phyloP scores from a whole-genome alignment of 2,329 filamentous ascomycete species.

The Aphanoascus verrucosus region DNA sequence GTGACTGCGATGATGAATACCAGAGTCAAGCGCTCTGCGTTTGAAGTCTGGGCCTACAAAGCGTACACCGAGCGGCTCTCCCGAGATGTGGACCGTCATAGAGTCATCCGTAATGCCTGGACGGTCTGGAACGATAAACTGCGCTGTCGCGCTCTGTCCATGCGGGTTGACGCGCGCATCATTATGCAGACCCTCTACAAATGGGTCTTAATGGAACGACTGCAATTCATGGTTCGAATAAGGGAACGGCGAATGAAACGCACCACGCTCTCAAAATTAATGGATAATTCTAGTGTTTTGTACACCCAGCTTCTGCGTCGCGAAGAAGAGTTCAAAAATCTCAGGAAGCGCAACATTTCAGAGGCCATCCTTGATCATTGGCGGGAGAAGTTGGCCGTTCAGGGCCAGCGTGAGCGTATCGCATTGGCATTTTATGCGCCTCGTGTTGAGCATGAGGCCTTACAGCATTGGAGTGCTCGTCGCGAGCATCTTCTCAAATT shows the following conservation, averaged over 20 bases:
- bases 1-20: constrained; percentile 37
- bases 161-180: constrained; percentile 47
- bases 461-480: constrained; percentile 31
- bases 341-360: constrained; percentile 26
- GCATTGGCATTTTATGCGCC: constrained; percentile 37
- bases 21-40: constrained; percentile 37
- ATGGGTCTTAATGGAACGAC: constrained; percentile 47
- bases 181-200: constrained; percentile 48
- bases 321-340: constrained; percentile 28
- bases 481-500: constrained; percentile 38
- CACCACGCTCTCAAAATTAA: constrained; percentile 32
- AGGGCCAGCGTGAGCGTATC: constrained; percentile 32
- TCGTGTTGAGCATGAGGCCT: constrained; percentile 31
- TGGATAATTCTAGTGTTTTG: constrained; percentile 29
- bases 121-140: constrained; percentile 53
- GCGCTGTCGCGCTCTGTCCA: constrained; percentile 43
- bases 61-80: constrained; percentile 39
- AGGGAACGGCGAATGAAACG: constrained; percentile 32
- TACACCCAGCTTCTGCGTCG: constrained; percentile 30
- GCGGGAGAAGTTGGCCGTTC: constrained; percentile 29
- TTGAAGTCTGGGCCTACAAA: constrained; percentile 43
- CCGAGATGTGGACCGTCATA: constrained; percentile 39
- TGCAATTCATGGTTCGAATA: constrained; percentile 31
- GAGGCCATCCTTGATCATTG: constrained; percentile 29
- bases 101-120: constrained; percentile 48